Percentiles rank a stretch among this genome's conserved stretches.
phyloP scores from a whole-genome alignment of 441 rosid species.

The Erodium moschatum region DNA sequence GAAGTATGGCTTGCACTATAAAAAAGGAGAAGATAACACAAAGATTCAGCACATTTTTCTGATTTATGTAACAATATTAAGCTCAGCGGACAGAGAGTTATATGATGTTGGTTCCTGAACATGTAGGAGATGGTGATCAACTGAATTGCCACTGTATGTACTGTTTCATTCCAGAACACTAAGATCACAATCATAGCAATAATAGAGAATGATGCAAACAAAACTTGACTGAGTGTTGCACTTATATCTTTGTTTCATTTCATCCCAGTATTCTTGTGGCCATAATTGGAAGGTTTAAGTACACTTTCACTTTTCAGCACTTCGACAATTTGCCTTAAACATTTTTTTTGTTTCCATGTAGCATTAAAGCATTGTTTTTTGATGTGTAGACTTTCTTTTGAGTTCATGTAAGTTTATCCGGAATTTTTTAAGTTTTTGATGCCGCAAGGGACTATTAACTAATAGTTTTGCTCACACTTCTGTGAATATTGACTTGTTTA shows the following conservation, averaged over 20 bases:
- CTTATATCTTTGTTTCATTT: neutral
- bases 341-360: neutral
- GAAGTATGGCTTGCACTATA: neutral
- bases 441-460: neutral
- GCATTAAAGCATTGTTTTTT: neutral
- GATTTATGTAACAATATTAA: no score
- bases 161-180: neutral
- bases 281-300: neutral
- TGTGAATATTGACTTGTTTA: neutral
- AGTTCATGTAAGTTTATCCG: neutral
- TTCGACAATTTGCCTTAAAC: neutral
- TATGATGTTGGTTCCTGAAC: neutral
- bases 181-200: neutral
- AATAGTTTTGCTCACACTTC: neutral
- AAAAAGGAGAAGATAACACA: neutral
- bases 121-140: neutral
- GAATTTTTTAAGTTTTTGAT: neutral
- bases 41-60: neutral
- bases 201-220: neutral
- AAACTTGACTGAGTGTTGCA: neutral
- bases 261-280: neutral
- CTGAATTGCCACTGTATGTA: constrained; percentile 4
- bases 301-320: neutral
- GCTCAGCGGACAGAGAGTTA: neutral
- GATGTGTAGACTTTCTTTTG: neutral